Percentiles rank a stretch among this genome's conserved stretches.
Conservation (phyloP, 208 protist genomes). For the Acanthamoeba triangularis region DNA sequence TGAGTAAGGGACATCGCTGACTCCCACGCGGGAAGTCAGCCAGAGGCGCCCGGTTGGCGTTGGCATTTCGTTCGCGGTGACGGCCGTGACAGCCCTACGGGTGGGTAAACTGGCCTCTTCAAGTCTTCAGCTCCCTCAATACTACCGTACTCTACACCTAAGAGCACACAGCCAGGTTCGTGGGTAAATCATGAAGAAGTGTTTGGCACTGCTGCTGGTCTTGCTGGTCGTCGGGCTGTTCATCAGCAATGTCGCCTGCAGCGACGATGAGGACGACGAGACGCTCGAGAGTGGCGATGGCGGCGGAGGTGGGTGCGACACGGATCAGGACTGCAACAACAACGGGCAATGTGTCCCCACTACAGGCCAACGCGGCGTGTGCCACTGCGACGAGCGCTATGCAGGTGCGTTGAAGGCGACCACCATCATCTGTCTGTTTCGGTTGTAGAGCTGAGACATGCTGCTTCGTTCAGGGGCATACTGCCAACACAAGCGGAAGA, state of each 20-base stretch:
- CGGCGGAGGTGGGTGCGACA: neutral
- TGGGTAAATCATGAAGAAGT: neutral
- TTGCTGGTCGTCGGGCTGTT: neutral
- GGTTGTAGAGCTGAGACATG: neutral
- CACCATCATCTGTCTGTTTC: neutral
- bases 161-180: neutral
- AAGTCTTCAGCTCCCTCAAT: neutral
- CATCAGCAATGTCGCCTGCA: neutral
- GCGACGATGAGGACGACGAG: neutral
- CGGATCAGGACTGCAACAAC: neutral
- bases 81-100: neutral
- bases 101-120: neutral
- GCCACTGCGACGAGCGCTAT: neutral
- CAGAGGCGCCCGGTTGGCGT: neutral
- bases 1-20: too few relatives aligned
- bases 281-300: neutral
- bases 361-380: neutral
- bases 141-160: neutral
- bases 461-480: neutral
- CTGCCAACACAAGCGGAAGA: conserved; percentile 11
- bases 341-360: neutral
- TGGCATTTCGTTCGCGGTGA: neutral
- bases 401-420: neutral
- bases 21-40: neutral
- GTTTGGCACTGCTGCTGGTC: neutral